These are phyloP conservation scores for Acer saccharum DNA, from an alignment of 345 rosid genomes.

Conservation along the genomic window DNA sequence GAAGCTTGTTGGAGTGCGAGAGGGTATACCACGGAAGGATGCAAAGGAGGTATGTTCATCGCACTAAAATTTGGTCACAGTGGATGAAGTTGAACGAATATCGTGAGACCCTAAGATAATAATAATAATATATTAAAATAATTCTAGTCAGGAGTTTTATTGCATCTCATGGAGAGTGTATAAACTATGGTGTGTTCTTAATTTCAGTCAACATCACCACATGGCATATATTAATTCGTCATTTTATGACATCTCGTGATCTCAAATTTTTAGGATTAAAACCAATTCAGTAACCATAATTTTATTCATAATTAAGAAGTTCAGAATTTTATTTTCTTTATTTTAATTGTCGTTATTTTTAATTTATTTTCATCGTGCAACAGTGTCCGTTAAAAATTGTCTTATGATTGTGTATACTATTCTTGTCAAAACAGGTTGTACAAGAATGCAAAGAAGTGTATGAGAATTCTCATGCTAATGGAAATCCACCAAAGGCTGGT, in stretches of 20 bases:
- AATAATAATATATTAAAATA: not conserved
- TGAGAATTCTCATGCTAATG: conserved; percentile 80
- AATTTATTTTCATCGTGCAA: not conserved
- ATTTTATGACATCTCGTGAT: not conserved
- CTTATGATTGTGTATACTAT: not conserved
- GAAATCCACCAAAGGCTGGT: conserved; percentile 85
- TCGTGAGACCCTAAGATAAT: not conserved
- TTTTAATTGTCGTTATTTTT: not conserved
- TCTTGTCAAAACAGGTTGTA: conserved; percentile 59
- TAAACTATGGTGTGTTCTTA: too few relatives aligned
- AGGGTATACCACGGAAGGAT: conserved; percentile 96
- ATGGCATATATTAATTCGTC: not conserved
- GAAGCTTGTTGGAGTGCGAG: conserved; percentile 92
- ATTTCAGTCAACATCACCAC: too few relatives aligned
- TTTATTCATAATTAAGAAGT: not conserved
- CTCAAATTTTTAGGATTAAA: not conserved
- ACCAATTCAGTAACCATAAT: too few relatives aligned
- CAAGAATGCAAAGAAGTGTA: conserved; percentile 98
- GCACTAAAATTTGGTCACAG: not conserved
- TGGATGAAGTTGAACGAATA: not conserved
- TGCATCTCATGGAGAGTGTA: not conserved
- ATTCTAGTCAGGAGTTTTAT: not conserved
- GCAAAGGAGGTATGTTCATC: conserved; percentile 80
- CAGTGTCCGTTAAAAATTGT: conserved; percentile 11
- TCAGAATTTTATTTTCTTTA: not conserved